A percentile compares a stretch with the other conserved stretches of the same genome.
Evolutionary conservation across 345 rosid species (phyloP).

Genomic region (Eucalyptus coolabah): DNA sequence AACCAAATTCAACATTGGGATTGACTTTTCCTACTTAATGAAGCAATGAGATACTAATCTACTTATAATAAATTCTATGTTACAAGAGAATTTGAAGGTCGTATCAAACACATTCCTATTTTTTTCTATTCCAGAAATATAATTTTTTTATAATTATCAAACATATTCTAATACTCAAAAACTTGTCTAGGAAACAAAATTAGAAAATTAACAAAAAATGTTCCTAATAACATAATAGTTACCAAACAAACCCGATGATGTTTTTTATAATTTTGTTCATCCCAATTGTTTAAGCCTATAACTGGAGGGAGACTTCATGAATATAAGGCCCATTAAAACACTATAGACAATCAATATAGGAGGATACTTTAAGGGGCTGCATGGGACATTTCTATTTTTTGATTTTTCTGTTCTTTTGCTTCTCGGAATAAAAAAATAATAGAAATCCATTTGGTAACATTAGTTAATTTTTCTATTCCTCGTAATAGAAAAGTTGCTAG

Average conservation of each 20-base stretch:
- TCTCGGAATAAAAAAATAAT: fast-evolving
- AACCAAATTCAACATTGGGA: background rate
- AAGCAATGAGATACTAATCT: background rate
- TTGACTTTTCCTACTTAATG: background rate
- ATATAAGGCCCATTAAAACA: background rate
- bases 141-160: no score
- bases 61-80: background rate
- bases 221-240: fast-evolving
- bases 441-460: no score
- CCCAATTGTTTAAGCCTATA: background rate
- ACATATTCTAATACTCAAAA: no score
- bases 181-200: no score
- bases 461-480: no score
- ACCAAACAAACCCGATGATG: no score
- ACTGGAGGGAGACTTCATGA: background rate
- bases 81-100: no score
- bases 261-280: background rate
- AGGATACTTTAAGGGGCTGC: background rate
- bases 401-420: no score
- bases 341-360: background rate
- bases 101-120: no score
- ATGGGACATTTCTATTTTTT: no score
- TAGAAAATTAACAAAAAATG: no score
- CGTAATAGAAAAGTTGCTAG: fast-evolving
- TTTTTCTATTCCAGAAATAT: fast-evolving